Evolutionary conservation across 139 green algal genomes (phyloP).

Genomic region (Gonium pectorale): DNA sequence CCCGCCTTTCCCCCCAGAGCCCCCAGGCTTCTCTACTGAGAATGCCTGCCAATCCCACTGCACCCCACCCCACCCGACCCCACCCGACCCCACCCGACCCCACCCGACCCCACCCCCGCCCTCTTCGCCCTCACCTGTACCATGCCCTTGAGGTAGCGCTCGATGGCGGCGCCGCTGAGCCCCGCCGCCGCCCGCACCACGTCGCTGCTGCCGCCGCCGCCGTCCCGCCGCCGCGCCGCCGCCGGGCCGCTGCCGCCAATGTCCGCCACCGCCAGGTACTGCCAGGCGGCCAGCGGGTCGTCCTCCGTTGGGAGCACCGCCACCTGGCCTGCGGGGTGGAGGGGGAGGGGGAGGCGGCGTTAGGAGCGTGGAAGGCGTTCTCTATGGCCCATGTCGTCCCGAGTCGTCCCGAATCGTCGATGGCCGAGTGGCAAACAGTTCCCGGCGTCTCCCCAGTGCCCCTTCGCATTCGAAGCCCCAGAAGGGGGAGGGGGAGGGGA

Average conservation of each 20-base stretch:
- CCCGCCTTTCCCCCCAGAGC: too few species aligned
- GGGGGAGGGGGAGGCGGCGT: neutral
- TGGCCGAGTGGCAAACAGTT: too few species aligned
- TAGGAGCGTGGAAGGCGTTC: too few species aligned
- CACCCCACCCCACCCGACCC: too few species aligned
- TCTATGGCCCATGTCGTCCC: too few species aligned
- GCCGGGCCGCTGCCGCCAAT: conserved; percentile 38
- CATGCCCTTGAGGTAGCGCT: conserved; percentile 44
- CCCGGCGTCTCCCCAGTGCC: too few species aligned
- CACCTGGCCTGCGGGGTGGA: neutral
- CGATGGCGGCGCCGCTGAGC: conserved; percentile 45
- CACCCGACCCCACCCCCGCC: neutral
- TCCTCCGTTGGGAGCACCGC: neutral
- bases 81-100: too few species aligned
- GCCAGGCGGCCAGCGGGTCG: conserved; percentile 23
- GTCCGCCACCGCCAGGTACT: conserved; percentile 57
- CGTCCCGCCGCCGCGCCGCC: neutral
- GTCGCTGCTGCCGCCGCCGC: conserved; percentile 59
- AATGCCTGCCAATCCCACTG: too few species aligned
- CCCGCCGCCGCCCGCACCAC: conserved; percentile 56
- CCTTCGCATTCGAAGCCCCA: too few species aligned
- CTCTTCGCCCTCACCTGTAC: conserved; percentile 20
- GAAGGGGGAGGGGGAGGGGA: neutral
- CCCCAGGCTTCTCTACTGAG: too few species aligned
- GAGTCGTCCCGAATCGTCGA: too few species aligned